These are phyloP conservation scores for Chrysoporthe cubensis DNA, from an alignment of 2,329 filamentous ascomycete species.

Conservation along the genomic window DNA sequence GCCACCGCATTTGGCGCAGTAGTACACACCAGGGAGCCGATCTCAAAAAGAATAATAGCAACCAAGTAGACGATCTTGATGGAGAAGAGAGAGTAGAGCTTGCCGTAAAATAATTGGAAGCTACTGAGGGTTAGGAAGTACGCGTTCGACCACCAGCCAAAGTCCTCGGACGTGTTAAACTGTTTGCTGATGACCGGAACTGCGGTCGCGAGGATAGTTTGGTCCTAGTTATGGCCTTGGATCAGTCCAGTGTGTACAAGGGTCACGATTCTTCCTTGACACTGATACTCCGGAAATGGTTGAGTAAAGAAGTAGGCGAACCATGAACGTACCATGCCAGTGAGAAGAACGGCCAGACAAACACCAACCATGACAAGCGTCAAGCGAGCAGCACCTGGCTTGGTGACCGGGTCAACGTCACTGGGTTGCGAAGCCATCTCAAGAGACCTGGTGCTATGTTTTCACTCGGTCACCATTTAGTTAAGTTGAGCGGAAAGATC, in stretches of 20 bases:
- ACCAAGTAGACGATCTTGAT: slow-evolving; percentile 34
- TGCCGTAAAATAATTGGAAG: slow-evolving; percentile 38
- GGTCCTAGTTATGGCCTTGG: too few relatives aligned
- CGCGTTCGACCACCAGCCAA: slow-evolving; percentile 40
- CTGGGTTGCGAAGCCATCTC: too few relatives aligned
- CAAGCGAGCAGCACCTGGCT: too few relatives aligned
- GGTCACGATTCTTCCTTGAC: too few relatives aligned
- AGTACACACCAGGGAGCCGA: slow-evolving; percentile 36
- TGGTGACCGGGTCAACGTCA: too few relatives aligned
- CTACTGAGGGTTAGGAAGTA: slow-evolving; percentile 34
- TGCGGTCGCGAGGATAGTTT: slow-evolving; percentile 31
- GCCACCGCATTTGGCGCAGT: slow-evolving; percentile 33
- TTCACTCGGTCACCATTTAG: not conserved
- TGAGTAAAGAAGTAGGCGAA: too few relatives aligned
- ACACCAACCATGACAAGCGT: too few relatives aligned
- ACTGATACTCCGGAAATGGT: too few relatives aligned
- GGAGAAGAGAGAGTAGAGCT: slow-evolving; percentile 46
- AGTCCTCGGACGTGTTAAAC: slow-evolving; percentile 39
- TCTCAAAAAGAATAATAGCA: slow-evolving; percentile 33
- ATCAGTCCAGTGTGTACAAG: too few relatives aligned
- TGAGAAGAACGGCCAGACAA: too few relatives aligned
- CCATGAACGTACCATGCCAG: too few relatives aligned
- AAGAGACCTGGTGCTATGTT: too few relatives aligned
- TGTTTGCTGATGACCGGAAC: slow-evolving; percentile 32
- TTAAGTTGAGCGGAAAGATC: not conserved